Base-by-base conservation (phyloP, 176 grass and related monocot species). In the Calamus simplicifolius region DNA sequence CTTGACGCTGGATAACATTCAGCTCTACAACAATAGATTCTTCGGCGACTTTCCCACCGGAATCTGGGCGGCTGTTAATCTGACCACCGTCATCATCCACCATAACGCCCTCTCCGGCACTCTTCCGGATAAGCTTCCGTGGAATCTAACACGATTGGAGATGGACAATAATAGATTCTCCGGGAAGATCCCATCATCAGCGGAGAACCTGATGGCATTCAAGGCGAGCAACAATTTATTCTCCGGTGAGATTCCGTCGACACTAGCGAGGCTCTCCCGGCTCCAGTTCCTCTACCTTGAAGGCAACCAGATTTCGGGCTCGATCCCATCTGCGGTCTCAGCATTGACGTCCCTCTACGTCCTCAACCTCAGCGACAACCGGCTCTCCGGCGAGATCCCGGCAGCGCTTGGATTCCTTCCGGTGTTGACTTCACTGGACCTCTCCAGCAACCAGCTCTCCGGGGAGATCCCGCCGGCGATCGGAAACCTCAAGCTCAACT, bases 1-100 rank as follows among this genome's bases (percentile, higher is more conserved):
- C 21, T 0, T 3, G 7, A 4, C 3, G 0, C 10, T 95, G 5
- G 55, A 59, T 50, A 74, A 71, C 30, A 19, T 95, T 15, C 81
- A 81, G 81, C 48, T 95, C 19, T 62, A 90, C 51, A 87, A 81
- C 49, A 95, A 95, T 63, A 25, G 1, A 19, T 77, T 95, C 53
- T 71, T 31, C 2, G 91, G 86, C 21, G 63, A 84, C 6, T 81
- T 90, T 25, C 82, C 83, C 28, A 18, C 4, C 16, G 62, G 59
- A 50, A 70, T 89, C 16, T 89, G 85, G 85, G 72, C 73, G 16
- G 61, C 67, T 6, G 3, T n/a, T 1, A 53, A 62, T 65, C 48
- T 95, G 38, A 81, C 51, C 19, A 27, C 4, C 4, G 70, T 95
- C 57, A 49, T 77, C 70, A 84, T 95, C 61, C 59, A 87, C 1